phyloP scores from a whole-genome alignment of 352 stramenopile species.

The Phytophthora sojae region DNA sequence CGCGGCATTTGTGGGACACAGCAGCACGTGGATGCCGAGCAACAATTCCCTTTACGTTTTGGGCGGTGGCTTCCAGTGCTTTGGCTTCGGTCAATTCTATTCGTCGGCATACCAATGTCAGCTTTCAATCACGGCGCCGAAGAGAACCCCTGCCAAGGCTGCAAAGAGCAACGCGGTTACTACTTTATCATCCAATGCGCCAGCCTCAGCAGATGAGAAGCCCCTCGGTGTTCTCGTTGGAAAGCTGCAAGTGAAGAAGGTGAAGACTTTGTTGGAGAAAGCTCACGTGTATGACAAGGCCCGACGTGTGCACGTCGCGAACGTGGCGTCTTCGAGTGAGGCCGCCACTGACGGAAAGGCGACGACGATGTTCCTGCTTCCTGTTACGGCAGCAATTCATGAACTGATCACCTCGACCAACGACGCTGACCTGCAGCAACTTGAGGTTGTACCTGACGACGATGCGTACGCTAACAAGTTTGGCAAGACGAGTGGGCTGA shows the following conservation, averaged over 20 bases:
- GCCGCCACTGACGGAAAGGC: constrained; percentile 21
- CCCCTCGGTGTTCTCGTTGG: constrained; percentile 56
- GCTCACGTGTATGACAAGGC: constrained; percentile 80
- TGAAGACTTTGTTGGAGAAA: constrained; percentile 82
- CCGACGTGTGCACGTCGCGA: constrained; percentile 64
- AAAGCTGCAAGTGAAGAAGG: constrained; percentile 76
- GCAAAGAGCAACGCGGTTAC: constrained; percentile 20
- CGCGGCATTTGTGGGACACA: constrained; percentile 66
- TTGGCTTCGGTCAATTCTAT: constrained; percentile 87
- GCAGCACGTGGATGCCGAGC: constrained; percentile 56
- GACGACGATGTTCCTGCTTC: constrained; percentile 64
- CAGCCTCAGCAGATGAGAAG: constrained; percentile 21
- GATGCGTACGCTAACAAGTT: constrained; percentile 82
- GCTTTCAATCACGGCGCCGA: constrained; percentile 37
- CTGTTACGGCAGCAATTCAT: constrained; percentile 55
- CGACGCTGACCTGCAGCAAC: constrained; percentile 39
- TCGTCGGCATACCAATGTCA: constrained; percentile 67
- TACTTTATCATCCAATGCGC: neutral
- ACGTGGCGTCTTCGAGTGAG: constrained; percentile 1
- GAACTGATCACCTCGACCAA: constrained; percentile 28
- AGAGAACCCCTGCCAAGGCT: constrained; percentile 14
- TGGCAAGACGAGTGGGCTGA: constrained; percentile 71
- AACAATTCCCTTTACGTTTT: constrained; percentile 57
- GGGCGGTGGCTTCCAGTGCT: constrained; percentile 84
- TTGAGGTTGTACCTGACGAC: constrained; percentile 59